Evolutionary conservation across 176 grass and related monocot genomes (phyloP), one percentile per base, ranked within the genome.

Genomic region (Hordeum vulgare): DNA sequence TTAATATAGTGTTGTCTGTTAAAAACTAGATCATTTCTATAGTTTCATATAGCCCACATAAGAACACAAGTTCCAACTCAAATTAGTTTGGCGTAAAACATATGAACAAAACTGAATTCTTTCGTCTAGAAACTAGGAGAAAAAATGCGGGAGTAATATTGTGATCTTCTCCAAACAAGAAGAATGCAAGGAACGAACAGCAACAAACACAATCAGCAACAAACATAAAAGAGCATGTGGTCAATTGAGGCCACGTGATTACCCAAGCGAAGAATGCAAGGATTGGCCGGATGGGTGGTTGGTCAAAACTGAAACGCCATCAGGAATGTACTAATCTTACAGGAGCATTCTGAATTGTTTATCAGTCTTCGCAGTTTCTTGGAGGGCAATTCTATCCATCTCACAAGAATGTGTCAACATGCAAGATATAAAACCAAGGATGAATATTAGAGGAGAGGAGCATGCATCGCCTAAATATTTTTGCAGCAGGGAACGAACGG

Each of bases 181-280:
- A 3, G 31, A 33, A 33, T 33, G 31, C 3, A 33, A 33, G 31
- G 31, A 33, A 33, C 31, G 4, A 33, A 4, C 31, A 33, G 31
- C 31, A 31, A 31, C 29, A 31, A 31, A 3, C 29, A 31, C 29
- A 31, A 53, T 72, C 76, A 51, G 14, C 13, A 39, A 9, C 7
- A 42, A 26, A 25, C 20, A 73, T 14, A 79, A 57, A 70, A 11
- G 51, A 78, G 41, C 77, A 18, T 57, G 17, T 18, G 57, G 42
- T 63, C 77, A 77, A 67, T 20, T 75, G 41, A 75, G 57, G 37
- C 29, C 72, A 47, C 20, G 47, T 54, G 77, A 66, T 75, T 66
- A n/a, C 29, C 17, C 20, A 49, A 49, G 15, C 45, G 5, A 47
- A 49, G 5, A 31, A 14, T 39, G 21, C 41, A 66, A 14, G 59